Evolutionary conservation across 1,284 basidiomycete species (phyloP), one percentile per base, ranked within the genome.

Genomic region (Inonotus obliquus): DNA sequence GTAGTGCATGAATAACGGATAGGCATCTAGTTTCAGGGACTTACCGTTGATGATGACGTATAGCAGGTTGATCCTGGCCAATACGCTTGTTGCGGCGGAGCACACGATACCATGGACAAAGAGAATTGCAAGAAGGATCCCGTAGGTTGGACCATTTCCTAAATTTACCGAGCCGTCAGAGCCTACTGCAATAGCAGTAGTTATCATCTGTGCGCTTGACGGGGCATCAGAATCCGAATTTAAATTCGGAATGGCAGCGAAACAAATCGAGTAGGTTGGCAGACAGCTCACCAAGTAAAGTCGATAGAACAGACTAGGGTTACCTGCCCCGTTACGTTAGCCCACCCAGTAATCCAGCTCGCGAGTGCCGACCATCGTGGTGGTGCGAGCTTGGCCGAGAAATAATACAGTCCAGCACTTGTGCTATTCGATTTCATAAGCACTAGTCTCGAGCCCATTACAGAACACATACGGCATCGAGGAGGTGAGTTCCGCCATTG

Each of bases 341-440:
- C 82, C 84, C 84, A 86, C 1, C 81, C 80, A n/a, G 87, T 89
- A 54, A 90, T 83, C 87, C 88, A 89, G 67, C 85, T 86, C 1
- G 85, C 84, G 37, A 89, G 71, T 1, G 85, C 77, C 4, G 84
- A 76, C 63, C 83, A 82, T 66, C 76, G 75, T 17, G 77, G 76
- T 2, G 86, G 84, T 2, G 87, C 87, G 32, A 89, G 70, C 67
- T 85, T 88, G 0, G 87, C 85, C 4, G 87, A 85, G 72, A 87
- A 89, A 69, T 89, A 89, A 68, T 89, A 89, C 17, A 89, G 73
- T 0, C 87, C 87, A 7, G 87, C 87, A 63, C 83, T 86, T 25
- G 85, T 86, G 52, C 84, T 86, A 64, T 10, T 27, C 38, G 57
- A 55, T 48, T 37, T 47, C 29, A 23, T 44, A 27, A 52, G 47